A percentile compares a stretch with the other conserved stretches of the same genome.
phyloP scores from a whole-genome alignment of 1,284 basidiomycete species.

The Ganoderma lucidum region DNA sequence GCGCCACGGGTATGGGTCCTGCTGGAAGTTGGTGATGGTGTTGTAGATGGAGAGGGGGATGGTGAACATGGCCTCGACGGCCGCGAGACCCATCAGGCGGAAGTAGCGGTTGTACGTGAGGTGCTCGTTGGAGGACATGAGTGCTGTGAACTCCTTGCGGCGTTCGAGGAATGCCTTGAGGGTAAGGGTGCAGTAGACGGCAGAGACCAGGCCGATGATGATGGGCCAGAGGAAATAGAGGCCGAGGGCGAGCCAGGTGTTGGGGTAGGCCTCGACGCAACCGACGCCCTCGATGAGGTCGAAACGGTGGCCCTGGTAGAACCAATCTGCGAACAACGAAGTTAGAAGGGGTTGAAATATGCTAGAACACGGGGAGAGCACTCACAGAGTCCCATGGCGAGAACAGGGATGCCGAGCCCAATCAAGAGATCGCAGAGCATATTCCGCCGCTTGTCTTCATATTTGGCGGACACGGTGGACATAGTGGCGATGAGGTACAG shows the following conservation, averaged over 20 bases:
- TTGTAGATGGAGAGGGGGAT: conserved; percentile 45
- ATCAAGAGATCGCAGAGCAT: conserved; percentile 46
- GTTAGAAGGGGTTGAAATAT: neutral
- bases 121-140: conserved; percentile 36
- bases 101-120: conserved; percentile 55
- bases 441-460: conserved; percentile 41
- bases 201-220: conserved; percentile 37
- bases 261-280: conserved; percentile 51
- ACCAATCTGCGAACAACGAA: conserved; percentile 21
- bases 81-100: conserved; percentile 59
- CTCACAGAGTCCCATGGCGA: conserved; percentile 48
- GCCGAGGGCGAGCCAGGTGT: conserved; percentile 45
- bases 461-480: conserved; percentile 35
- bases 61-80: conserved; percentile 48
- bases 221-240: conserved; percentile 35
- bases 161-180: conserved; percentile 39
- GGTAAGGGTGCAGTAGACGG: conserved; percentile 37
- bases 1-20: conserved; percentile 39
- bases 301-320: conserved; percentile 51
- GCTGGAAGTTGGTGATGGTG: conserved; percentile 34
- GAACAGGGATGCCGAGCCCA: conserved; percentile 46
- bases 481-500: conserved; percentile 53
- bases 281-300: conserved; percentile 56
- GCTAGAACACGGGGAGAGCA: conserved; percentile 7
- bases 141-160: conserved; percentile 37